Evolutionary conservation across 352 stramenopile genomes (phyloP).

Genomic region (Phytophthora sp.): DNA sequence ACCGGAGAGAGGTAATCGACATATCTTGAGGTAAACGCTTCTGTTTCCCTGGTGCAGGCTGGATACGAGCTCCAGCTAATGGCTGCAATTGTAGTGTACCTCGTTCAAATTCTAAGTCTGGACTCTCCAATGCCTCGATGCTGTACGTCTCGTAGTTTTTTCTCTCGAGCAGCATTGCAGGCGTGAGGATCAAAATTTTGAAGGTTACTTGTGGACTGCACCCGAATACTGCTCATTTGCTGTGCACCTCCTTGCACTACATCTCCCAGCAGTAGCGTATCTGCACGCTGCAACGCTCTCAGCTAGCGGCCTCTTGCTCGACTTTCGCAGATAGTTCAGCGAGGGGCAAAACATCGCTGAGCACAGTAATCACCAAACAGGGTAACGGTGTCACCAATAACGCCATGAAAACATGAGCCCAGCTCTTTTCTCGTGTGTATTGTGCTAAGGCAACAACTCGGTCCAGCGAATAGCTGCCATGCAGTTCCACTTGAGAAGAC

Average conservation of each 20-base stretch:
- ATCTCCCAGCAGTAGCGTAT: background rate
- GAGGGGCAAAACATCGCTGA: background rate
- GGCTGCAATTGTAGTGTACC: background rate
- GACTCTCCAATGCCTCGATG: background rate
- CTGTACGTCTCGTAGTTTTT: background rate
- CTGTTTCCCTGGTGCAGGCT: background rate
- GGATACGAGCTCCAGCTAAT: background rate
- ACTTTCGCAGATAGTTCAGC: background rate
- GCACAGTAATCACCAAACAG: background rate
- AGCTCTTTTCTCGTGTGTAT: background rate
- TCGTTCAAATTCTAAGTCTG: background rate
- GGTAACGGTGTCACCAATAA: background rate
- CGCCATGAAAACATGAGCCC: background rate
- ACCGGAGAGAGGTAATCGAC: background rate
- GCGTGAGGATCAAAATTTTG: no score
- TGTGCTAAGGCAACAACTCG: background rate
- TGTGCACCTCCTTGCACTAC: background rate
- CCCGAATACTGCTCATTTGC: background rate
- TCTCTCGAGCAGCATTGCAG: background rate
- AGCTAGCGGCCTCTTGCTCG: background rate
- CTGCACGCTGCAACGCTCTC: background rate
- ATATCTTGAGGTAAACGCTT: background rate
- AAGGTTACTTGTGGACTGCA: background rate
- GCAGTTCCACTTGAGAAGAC: conserved; percentile 6
- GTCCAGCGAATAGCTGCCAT: conserved; percentile 5